Base-by-base conservation (phyloP, 129 eudicot genomes). In the Chrysanthemum lavandulifolium region DNA sequence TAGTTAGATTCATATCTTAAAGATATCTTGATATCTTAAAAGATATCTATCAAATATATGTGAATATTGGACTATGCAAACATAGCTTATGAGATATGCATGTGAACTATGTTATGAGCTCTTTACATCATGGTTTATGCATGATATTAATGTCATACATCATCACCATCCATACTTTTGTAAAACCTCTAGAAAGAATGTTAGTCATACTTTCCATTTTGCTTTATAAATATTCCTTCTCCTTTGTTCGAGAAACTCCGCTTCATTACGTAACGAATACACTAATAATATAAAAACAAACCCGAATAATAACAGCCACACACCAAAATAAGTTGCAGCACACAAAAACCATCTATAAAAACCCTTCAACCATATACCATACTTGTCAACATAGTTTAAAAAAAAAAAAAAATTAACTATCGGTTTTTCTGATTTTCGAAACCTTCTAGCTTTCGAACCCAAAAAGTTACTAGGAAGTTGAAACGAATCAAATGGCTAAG, bases 201-300 rank as follows among this genome's bases (percentile, higher is more conserved):
- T 40, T 40, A 40, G 9, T 40, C 47, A 40, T 40, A 8, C 10
- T 40, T 40, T 40, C 10, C 47, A 1, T 7, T 40, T 53, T 53
- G 18, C 58, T 53, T 14, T 53, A 13, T 11, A 53, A 16, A 53
- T 53, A 16, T 16, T 48, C 70, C 45, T 76, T 80, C 88, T 84
- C 75, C 81, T 61, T 60, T 71, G 76, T 84, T 84, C 85, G 73
- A 67, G 89, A 84, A 84, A 14, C 31, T 54, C 69, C 67, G 21
- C 45, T 47, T 16, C 14, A 16, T 63, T 27, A 13, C 52, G 33
- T 12, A n/a, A 14, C 52, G 12, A 69, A 54, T 14, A 10, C 64
- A 45, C 29, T 5, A 29, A n/a, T n/a, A n/a, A n/a, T n/a, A n/a
- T n/a, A n/a, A 70, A 5, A 55, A 1, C 11, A 54, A 72, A 21